Evolutionary conservation across 345 rosid species (phyloP).

Genomic region (Excoecaria cochinchinensis): DNA sequence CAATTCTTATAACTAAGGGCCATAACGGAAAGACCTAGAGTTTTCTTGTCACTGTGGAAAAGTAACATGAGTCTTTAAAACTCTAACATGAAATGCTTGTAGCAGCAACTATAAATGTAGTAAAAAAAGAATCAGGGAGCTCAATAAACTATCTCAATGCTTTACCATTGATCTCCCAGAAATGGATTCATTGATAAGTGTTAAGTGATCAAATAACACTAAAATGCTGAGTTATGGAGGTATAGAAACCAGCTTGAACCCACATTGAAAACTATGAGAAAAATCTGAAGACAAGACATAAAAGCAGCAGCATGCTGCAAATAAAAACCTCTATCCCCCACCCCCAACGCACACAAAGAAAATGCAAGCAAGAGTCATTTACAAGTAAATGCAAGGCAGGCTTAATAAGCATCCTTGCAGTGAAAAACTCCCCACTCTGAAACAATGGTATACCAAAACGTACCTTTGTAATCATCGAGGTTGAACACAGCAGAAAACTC

Average conservation of each 20-base stretch:
- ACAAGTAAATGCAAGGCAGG: background rate
- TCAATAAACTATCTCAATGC: background rate
- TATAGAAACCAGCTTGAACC: background rate
- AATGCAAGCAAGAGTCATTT: background rate
- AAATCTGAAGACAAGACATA: background rate
- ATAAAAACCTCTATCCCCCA: background rate
- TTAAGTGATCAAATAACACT: background rate
- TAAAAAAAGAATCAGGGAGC: background rate
- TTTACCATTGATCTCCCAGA: background rate
- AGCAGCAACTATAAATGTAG: background rate
- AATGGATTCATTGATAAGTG: background rate
- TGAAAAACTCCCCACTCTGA: background rate
- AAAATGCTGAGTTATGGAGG: background rate
- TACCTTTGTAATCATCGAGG: constrained; percentile 96
- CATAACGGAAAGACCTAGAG: background rate
- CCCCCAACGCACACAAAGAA: background rate
- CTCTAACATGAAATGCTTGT: background rate
- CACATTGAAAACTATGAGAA: background rate
- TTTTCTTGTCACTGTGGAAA: background rate
- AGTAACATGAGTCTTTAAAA: background rate
- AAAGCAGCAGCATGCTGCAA: background rate
- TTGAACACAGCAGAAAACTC: constrained; percentile 75
- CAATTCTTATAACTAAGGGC: background rate
- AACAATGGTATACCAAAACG: background rate
- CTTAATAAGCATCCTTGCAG: background rate